Percentiles rank a stretch among this genome's conserved stretches.
These are phyloP conservation scores for Stagonosporopsis rhizophila DNA, from an alignment of 2,329 filamentous ascomycete genomes.

Conservation along the genomic window DNA sequence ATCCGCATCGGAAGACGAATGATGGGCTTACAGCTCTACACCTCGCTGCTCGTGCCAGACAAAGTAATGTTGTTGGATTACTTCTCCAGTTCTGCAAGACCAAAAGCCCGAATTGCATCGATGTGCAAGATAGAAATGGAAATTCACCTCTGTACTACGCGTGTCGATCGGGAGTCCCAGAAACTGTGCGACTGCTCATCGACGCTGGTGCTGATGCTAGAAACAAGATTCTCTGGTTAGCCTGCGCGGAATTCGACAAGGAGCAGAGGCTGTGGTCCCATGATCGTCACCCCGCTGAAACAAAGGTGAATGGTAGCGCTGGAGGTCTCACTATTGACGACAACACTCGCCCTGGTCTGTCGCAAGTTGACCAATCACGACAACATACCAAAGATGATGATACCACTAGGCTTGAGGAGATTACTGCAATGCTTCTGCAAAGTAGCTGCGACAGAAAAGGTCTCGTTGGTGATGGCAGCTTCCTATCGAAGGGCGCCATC, in stretches of 20 bases:
- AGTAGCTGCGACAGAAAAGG: background rate
- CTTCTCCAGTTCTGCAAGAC: slow-evolving; percentile 10
- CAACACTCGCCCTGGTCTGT: background rate
- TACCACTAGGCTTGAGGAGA: background rate
- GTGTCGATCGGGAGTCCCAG: background rate
- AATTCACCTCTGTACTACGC: background rate
- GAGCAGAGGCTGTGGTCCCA: background rate
- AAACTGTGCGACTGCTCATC: background rate
- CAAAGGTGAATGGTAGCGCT: background rate
- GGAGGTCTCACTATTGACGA: background rate
- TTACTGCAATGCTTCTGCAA: background rate
- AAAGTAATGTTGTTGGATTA: slow-evolving; percentile 47
- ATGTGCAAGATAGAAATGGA: background rate
- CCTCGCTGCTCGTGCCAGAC: slow-evolving; percentile 45
- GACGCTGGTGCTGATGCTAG: background rate
- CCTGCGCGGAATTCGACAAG: background rate
- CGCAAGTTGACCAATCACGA: background rate
- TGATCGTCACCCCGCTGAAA: background rate
- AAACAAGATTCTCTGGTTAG: background rate
- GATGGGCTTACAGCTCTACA: slow-evolving; percentile 52
- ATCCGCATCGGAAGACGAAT: slow-evolving; percentile 39
- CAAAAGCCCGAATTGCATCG: background rate
- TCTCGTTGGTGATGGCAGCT: background rate
- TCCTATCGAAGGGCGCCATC: background rate
- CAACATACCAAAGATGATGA: background rate